Percentiles rank a stretch among this genome's conserved stretches.
These are phyloP conservation scores for Xylariaceae sp. DNA, from an alignment of 2,329 filamentous ascomycete genomes.

Conservation along the genomic window DNA sequence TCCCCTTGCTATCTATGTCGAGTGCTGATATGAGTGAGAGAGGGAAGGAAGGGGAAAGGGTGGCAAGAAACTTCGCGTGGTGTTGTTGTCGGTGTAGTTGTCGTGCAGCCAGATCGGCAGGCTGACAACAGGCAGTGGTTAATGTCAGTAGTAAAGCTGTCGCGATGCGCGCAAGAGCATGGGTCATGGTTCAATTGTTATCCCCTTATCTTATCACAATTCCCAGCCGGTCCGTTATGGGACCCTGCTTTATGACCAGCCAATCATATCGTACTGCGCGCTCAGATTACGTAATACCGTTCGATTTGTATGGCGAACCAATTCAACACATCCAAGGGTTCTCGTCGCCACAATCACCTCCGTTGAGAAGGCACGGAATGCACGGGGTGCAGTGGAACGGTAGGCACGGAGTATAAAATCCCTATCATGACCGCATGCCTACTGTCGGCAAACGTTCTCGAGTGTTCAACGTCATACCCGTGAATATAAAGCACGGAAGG, in stretches of 20 bases:
- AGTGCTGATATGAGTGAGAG: background rate
- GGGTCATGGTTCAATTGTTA: background rate
- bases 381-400: too few species aligned
- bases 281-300: background rate
- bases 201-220: background rate
- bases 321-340: too few species aligned
- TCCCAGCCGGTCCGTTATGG: background rate
- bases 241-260: background rate
- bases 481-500: too few species aligned
- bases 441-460: too few species aligned
- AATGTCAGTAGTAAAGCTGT: background rate
- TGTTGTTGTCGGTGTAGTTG: background rate
- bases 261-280: background rate
- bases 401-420: too few species aligned
- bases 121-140: background rate
- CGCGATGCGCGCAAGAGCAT: background rate
- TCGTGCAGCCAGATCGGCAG: background rate
- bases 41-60: background rate
- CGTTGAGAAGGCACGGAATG: too few species aligned
- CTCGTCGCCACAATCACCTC: too few species aligned
- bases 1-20: background rate
- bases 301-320: background rate
- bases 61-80: background rate
- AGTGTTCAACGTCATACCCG: too few species aligned
- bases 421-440: too few species aligned